Evolutionary conservation across 768 basidiomycete species (phyloP).

Genomic region (Hygrocybe punicea): DNA sequence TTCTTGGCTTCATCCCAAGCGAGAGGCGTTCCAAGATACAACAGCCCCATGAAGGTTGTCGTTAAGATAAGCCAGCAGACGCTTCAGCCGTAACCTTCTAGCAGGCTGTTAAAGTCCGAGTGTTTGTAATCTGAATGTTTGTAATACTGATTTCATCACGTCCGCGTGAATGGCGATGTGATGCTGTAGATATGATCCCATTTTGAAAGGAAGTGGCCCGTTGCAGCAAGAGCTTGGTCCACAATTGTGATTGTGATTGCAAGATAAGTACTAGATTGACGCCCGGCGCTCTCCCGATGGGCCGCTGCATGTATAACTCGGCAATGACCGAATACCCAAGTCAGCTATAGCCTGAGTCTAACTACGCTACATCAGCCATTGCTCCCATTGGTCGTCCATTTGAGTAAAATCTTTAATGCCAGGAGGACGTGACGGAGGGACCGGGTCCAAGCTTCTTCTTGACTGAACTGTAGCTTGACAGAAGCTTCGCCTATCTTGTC

Average conservation of each 20-base stretch:
- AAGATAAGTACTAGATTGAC: not conserved
- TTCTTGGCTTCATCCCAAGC: constrained; percentile 87
- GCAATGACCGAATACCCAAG: not conserved
- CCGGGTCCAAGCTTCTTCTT: constrained; percentile 95
- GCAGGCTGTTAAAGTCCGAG: constrained; percentile 5
- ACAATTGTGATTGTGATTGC: not conserved
- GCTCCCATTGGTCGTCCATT: constrained; percentile 78
- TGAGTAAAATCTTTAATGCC: constrained; percentile 82
- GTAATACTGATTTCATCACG: too few relatives aligned
- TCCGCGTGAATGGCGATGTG: too few relatives aligned
- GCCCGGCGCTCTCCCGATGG: too few relatives aligned
- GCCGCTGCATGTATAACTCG: not conserved
- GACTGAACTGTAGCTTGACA: constrained; percentile 90
- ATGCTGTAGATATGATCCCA: too few relatives aligned
- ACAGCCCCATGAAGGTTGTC: constrained; percentile 73
- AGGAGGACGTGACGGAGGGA: constrained; percentile 88
- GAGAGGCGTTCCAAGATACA: constrained; percentile 90
- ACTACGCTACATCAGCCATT: constrained; percentile 58
- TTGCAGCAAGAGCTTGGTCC: not conserved
- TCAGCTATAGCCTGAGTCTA: too few relatives aligned
- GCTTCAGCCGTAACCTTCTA: not conserved
- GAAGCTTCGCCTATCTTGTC: constrained; percentile 96
- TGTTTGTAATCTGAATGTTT: not conserved
- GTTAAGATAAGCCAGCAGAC: not conserved
- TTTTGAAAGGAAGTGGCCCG: too few relatives aligned